Evolutionary conservation across 2,329 filamentous ascomycete species (phyloP).

Genomic region (Cercospora beticola): DNA sequence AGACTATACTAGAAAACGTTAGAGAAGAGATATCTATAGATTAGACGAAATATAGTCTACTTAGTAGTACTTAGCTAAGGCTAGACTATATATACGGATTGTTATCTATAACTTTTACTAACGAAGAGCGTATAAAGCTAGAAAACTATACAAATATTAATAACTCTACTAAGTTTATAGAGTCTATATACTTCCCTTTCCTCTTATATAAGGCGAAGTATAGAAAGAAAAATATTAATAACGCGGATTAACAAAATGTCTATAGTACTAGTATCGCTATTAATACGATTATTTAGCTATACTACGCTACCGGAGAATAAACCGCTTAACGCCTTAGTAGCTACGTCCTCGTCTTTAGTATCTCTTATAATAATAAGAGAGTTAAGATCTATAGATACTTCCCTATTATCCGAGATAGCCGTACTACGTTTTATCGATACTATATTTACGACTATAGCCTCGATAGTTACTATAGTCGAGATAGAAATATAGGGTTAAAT

Average conservation of each 20-base stretch:
- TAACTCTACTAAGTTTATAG: constrained; percentile 14
- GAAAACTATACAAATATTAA: constrained; percentile 8
- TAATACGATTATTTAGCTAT: constrained; percentile 23
- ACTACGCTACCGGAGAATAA: constrained; percentile 9
- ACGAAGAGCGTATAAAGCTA: constrained; percentile 18
- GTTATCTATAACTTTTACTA: constrained; percentile 11
- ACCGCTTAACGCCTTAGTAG: neutral
- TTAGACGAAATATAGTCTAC: constrained; percentile 15
- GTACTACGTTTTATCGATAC: constrained; percentile 16
- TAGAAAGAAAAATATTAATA: constrained; percentile 14
- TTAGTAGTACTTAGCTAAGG: constrained; percentile 18
- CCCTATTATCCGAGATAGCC: constrained; percentile 8
- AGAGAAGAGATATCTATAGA: constrained; percentile 13
- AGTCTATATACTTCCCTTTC: constrained; percentile 21
- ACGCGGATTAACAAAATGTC: constrained; percentile 24
- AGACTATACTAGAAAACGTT: constrained; percentile 2
- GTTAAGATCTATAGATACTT: constrained; percentile 22
- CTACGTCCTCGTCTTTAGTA: constrained; percentile 15
- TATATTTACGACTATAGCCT: constrained; percentile 14
- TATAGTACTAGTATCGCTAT: constrained; percentile 26
- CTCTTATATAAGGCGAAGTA: constrained; percentile 22
- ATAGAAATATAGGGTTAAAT: constrained; percentile 17
- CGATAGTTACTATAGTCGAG: constrained; percentile 6
- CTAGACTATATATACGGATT: constrained; percentile 18
- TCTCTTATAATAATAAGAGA: constrained; percentile 20